phyloP scores from a whole-genome alignment of 169 alveolate species.

The Eimeria sp. region DNA sequence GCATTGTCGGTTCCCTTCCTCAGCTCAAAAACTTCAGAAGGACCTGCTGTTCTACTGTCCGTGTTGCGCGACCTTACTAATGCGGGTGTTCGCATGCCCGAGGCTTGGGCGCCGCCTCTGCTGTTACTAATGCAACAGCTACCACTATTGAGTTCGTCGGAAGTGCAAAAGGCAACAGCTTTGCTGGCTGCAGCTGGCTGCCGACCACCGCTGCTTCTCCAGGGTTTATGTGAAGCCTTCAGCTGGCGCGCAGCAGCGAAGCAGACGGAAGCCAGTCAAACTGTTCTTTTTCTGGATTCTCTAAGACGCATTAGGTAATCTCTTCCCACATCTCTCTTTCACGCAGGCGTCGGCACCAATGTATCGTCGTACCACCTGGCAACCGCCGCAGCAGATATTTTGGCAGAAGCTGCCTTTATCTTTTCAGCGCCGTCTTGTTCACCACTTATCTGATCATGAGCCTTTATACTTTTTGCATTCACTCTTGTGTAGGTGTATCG shows the following conservation, averaged over 20 bases:
- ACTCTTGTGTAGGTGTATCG: neutral
- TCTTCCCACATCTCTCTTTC: neutral
- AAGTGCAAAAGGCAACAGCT: conserved; percentile 44
- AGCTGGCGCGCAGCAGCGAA: conserved; percentile 67
- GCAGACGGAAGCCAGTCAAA: conserved; percentile 28
- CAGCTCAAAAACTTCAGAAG: conserved; percentile 17
- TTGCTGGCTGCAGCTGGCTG: conserved; percentile 58
- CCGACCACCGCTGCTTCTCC: conserved; percentile 65
- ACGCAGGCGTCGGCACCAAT: neutral
- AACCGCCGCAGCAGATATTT: neutral
- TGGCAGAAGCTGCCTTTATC: neutral
- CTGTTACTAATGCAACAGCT: conserved; percentile 45
- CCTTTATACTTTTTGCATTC: neutral
- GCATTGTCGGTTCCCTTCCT: neutral
- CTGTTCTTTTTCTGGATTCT: conserved; percentile 37
- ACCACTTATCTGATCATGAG: neutral
- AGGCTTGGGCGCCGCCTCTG: conserved; percentile 63
- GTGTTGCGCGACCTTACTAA: conserved; percentile 42
- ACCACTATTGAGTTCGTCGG: conserved; percentile 43
- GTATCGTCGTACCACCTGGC: neutral
- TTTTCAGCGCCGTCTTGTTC: neutral
- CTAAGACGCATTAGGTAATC: conserved; percentile 35
- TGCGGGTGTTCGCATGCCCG: conserved; percentile 54
- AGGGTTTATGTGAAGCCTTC: conserved; percentile 64
- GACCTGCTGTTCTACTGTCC: conserved; percentile 39